A percentile compares a stretch with the other conserved stretches of the same genome.
Evolutionary conservation across 345 rosid species (phyloP).

Genomic region (Brassica incana): DNA sequence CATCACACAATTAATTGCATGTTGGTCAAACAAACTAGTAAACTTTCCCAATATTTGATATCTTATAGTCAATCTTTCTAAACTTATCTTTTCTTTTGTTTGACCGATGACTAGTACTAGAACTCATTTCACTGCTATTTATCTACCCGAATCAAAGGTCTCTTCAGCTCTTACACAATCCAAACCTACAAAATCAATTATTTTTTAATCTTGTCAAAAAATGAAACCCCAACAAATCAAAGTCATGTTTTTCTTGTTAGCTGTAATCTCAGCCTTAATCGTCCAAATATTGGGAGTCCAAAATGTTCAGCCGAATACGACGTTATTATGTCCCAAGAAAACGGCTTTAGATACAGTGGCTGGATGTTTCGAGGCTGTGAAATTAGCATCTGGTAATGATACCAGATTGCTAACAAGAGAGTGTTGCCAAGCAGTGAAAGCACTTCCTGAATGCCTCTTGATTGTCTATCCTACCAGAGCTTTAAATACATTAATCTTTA

Average conservation of each 20-base stretch:
- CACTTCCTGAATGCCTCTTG: conserved; percentile 12
- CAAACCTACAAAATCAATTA: neutral
- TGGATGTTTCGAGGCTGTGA: neutral
- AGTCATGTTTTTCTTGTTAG: neutral
- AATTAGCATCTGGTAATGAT: neutral
- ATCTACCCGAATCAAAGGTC: neutral
- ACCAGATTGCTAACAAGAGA: neutral
- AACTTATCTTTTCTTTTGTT: neutral
- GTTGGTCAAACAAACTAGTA: neutral
- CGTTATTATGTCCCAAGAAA: neutral
- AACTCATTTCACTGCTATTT: neutral
- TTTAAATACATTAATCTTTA: neutral
- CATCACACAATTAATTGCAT: neutral
- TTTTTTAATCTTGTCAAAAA: neutral
- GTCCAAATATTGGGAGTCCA: neutral
- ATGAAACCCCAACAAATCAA: neutral
- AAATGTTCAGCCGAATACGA: neutral
- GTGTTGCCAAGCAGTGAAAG: neutral
- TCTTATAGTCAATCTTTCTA: neutral
- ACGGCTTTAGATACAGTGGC: conserved; percentile 1
- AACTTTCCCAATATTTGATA: neutral
- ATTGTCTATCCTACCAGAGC: neutral
- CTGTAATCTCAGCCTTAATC: neutral
- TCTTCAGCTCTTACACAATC: neutral
- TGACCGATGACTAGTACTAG: neutral